Conservation (phyloP, 306 rosid species). For the Parietaria judaica region DNA sequence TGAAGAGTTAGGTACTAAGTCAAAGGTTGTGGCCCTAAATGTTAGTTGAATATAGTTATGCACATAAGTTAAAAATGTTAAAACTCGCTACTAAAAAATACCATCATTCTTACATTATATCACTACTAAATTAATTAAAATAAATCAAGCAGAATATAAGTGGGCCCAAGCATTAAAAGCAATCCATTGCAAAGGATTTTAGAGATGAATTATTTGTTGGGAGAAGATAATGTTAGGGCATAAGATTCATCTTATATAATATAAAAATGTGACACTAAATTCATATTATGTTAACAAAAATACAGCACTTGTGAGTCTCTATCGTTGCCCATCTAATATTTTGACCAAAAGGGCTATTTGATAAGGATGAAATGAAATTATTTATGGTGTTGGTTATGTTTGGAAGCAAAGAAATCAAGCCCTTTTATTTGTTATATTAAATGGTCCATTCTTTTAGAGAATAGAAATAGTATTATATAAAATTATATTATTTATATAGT, state of each 20-base stretch:
- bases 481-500: not conserved
- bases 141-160: not conserved
- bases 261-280: conserved; percentile 1
- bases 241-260: conserved; percentile 2
- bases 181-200: not conserved
- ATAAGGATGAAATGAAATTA: conserved; percentile 12
- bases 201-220: not conserved
- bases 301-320: not conserved
- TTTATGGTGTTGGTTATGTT: not conserved
- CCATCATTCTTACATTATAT: not conserved
- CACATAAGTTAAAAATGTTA: not conserved
- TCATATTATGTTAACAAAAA: not conserved
- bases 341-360: conserved; percentile 2
- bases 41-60: not conserved
- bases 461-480: too few relatives aligned
- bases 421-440: not conserved
- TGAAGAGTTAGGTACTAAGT: not conserved
- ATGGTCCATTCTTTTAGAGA: too few relatives aligned
- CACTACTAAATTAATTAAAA: not conserved
- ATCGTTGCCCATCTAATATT: not conserved
- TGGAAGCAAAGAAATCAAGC: not conserved
- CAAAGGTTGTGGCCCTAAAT: conserved; percentile 2
- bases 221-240: conserved; percentile 9
- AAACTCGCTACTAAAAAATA: not conserved
- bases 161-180: not conserved